Evolutionary conservation across 495 filamentous ascomycete species (phyloP), one percentile per base, ranked within the genome.

Genomic region (Aspergillus biplanus): DNA sequence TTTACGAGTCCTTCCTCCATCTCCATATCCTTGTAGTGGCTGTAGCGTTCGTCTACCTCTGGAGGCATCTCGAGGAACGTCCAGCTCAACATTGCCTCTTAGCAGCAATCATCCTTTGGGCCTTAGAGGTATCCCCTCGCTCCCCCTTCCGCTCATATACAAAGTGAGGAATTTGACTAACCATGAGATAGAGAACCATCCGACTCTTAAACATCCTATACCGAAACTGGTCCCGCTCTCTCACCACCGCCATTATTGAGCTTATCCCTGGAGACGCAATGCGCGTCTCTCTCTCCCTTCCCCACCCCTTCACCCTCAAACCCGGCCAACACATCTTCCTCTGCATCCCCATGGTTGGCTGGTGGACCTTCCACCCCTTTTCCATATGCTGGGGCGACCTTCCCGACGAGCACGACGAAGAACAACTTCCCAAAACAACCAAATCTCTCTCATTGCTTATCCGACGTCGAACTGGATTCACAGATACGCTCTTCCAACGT

Each of bases 1-100:
- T 86, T 65, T 92, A 92, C 70, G 90, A 92, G 70, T 84, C 78
- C 0, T 92, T 92, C 77, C 85, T 92, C 63, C 66, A 87, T 42
- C 58, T 89, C 31, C 90, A 92, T 27, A 27, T 27, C 68, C 89
- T 91, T 47, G 59, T 78, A 8, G 78, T 85, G 16, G 87, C 83
- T 33, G 71, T 82, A 27, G 21, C 21, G 39, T 79, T 90, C 33
- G 78, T 79, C 49, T 78, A 78, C 59, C 70, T 85, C 5, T 92
- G 83, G 78, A 72, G 89, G 18, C 71, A 83, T 42, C 64, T 86
- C 16, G 80, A 79, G 37, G 48, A 74, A 4, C 74, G 46, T 27
- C 48, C 88, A 5, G 75, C 78, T 8, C 82, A 86, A 65, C 39
- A 33, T 69, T 88, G 50, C 74, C 71, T 48, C 85, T 83, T 73